phyloP scores from a whole-genome alignment of 257 asterid genomes.

The Cruciata laevipes region DNA sequence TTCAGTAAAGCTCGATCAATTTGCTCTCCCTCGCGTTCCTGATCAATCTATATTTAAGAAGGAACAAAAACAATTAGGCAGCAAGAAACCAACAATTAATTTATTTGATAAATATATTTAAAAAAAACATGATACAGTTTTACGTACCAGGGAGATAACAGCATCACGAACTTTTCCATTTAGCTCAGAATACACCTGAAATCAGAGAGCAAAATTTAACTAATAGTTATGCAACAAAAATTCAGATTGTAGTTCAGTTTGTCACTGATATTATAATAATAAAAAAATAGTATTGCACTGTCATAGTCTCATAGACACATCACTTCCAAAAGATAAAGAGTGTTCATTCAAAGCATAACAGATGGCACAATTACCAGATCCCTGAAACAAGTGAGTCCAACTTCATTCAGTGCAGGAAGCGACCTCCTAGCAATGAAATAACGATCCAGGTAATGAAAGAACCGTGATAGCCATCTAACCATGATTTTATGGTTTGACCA shows the following conservation, averaged over 20 bases:
- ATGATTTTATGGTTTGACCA: slow-evolving; percentile 93
- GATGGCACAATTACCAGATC: slow-evolving; percentile 52
- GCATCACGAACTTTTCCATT: slow-evolving; percentile 86
- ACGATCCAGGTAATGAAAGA: slow-evolving; percentile 89
- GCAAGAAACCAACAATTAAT: not conserved
- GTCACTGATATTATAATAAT: too few species aligned
- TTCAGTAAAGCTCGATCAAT: slow-evolving; percentile 87
- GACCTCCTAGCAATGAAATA: slow-evolving; percentile 97
- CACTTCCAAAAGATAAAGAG: not conserved
- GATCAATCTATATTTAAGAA: slow-evolving; percentile 55
- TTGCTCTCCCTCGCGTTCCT: slow-evolving; percentile 98
- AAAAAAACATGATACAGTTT: not conserved
- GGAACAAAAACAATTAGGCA: slow-evolving; percentile 6
- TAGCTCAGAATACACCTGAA: slow-evolving; percentile 79
- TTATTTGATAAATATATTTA: not conserved
- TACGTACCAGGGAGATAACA: slow-evolving; percentile 80
- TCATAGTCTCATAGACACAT: not conserved
- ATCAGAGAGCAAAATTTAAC: slow-evolving; percentile 7
- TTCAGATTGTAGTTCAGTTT: not conserved
- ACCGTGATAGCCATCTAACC: slow-evolving; percentile 98
- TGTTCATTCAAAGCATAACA: not conserved
- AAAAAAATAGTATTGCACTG: not conserved
- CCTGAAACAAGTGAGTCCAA: slow-evolving; percentile 88
- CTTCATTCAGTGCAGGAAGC: slow-evolving; percentile 85
- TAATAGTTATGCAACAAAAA: not conserved